Evolutionary conservation across 345 rosid species (phyloP).

Genomic region (Carallia pectinifolia): DNA sequence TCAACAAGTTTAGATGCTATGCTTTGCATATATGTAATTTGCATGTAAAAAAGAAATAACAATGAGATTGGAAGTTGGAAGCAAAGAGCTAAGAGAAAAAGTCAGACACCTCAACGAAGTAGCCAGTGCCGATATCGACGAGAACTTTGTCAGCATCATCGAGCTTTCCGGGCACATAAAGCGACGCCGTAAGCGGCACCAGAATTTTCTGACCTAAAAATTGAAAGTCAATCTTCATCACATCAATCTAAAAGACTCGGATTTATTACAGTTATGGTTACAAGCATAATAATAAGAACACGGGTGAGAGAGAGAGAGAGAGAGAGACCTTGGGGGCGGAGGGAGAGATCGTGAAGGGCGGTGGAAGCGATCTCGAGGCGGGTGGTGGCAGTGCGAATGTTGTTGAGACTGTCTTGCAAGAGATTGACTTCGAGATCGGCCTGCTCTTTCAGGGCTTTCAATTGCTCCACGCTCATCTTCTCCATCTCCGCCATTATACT

Average conservation of each 20-base stretch:
- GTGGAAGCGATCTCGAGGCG: conserved; percentile 77
- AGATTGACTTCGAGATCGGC: conserved; percentile 87
- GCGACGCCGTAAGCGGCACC: conserved; percentile 93
- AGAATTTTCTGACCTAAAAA: conserved; percentile 67
- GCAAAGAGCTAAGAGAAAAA: too few species aligned
- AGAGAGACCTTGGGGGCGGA: conserved; percentile 57
- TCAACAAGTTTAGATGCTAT: too few species aligned
- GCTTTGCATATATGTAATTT: too few species aligned
- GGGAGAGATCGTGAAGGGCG: conserved; percentile 83
- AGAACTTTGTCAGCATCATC: conserved; percentile 77
- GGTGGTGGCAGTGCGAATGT: conserved; percentile 85
- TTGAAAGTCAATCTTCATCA: too few species aligned
- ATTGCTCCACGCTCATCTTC: conserved; percentile 85
- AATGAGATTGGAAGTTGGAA: too few species aligned
- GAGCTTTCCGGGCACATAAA: conserved; percentile 83
- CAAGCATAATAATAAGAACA: neutral
- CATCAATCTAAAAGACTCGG: neutral
- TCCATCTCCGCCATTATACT: conserved; percentile 39
- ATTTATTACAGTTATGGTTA: too few species aligned
- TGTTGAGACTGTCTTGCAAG: conserved; percentile 90
- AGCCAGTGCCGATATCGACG: conserved; percentile 96
- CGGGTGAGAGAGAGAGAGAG: neutral
- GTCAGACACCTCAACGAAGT: conserved; percentile 79
- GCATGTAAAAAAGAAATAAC: too few species aligned
- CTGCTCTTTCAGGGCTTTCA: conserved; percentile 84